Base-by-base conservation (phyloP, 805 yeast species). In the Peterozyma xylosa region DNA sequence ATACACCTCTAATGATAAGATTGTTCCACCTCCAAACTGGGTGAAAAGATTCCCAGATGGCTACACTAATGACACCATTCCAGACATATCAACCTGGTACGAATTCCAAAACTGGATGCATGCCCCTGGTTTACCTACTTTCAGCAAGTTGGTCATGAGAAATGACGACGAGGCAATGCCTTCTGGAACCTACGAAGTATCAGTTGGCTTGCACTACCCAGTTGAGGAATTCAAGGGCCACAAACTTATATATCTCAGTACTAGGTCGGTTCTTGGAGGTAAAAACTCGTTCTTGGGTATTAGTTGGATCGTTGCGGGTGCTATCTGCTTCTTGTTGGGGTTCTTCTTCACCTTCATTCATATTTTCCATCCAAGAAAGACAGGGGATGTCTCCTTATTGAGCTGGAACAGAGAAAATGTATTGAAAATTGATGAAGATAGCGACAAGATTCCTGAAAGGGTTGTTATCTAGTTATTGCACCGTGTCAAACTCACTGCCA, bases 81-180 rank as follows among this genome's bases (percentile, higher is more conserved):
- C 93, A 4, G 86, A 85, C 56, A 58, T 86, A 32, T 67, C 80
- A 2, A 61, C 67, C 9, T 80, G 87, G 87, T 76, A 73, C 46
- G 81, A 79, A 48, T 73, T 86, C 48, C 91, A 85, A 54, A 86
- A 85, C 52, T 86, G 95, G 95, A 85, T 86, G 91, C 73, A 87
- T 48, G 80, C 91, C 2, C 80, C 90, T 6, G 93, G 87, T 0
- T 68, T 86, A 48, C 74, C 90, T 14, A 66, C 70, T 16, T 82
- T 82, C 58, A 74, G 80, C 50, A 85, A 84, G 59, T 61, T 86
- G 59, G 77, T 78, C 10, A 68, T 76, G 43, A 71, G 86, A 57
- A 84, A 83, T 55, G 80, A 76, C 48, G 57, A 77, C 39, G 81
- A 78, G 35, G 62, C 63, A 2, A 60, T 85, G 48, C 56, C 61